Conservation (phyloP, 2,329 filamentous ascomycete genomes). For the Monosporascus sp. region DNA sequence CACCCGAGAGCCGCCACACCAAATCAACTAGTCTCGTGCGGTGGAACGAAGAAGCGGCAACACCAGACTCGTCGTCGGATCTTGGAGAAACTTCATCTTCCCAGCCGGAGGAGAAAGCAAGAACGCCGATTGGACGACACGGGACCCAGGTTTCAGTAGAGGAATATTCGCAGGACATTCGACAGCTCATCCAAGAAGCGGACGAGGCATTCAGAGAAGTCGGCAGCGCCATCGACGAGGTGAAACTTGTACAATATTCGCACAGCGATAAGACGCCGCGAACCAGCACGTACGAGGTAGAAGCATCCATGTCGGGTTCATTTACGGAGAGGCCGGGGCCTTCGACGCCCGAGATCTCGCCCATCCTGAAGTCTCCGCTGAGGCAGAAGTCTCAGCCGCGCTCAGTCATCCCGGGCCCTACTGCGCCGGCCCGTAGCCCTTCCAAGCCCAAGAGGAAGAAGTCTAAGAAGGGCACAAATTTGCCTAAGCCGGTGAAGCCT, state of each 20-base stretch:
- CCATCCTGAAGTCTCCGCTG: constrained; percentile 13
- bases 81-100: constrained; percentile 24
- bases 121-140: constrained; percentile 7
- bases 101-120: constrained; percentile 21
- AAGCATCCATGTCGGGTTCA: not conserved
- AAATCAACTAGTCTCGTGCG: constrained; percentile 11
- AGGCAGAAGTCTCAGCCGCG: constrained; percentile 12
- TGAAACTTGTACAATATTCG: constrained; percentile 23
- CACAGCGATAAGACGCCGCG: constrained; percentile 21
- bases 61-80: constrained; percentile 18
- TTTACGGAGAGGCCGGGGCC: constrained; percentile 21
- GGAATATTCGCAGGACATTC: constrained; percentile 32
- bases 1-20: constrained; percentile 12
- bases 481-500: constrained; percentile 16
- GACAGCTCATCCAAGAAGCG: constrained; percentile 43
- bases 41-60: constrained; percentile 10
- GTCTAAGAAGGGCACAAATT: constrained; percentile 32
- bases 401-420: constrained; percentile 12
- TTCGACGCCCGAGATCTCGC: constrained; percentile 19
- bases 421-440: constrained; percentile 20
- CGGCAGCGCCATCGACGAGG: constrained; percentile 35
- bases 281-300: constrained; percentile 9
- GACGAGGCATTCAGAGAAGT: constrained; percentile 46
- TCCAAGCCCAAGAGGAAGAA: constrained; percentile 35
- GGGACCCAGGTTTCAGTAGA: constrained; percentile 8